These are phyloP conservation scores for Brassica balearica DNA, from an alignment of 441 rosid species.

Conservation along the genomic window DNA sequence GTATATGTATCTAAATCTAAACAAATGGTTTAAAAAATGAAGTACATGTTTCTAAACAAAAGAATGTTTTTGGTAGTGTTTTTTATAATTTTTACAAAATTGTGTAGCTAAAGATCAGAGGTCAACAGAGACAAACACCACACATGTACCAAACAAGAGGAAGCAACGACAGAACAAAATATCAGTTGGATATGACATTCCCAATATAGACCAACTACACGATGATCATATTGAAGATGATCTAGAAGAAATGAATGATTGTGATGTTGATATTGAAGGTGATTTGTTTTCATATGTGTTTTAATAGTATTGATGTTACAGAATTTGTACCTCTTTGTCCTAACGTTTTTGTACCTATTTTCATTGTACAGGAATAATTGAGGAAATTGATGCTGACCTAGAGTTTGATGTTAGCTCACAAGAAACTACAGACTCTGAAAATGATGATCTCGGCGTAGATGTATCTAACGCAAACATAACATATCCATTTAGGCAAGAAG, in stretches of 20 bases:
- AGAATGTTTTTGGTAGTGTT: too few relatives aligned
- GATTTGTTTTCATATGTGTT: neutral
- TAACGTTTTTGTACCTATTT: too few relatives aligned
- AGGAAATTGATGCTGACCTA: neutral
- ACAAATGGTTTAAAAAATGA: too few relatives aligned
- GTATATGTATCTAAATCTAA: too few relatives aligned
- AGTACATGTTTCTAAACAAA: too few relatives aligned
- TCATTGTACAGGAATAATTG: neutral
- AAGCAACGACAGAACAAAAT: neutral
- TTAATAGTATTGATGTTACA: too few relatives aligned
- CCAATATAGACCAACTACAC: neutral
- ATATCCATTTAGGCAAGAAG: neutral
- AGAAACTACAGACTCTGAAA: neutral
- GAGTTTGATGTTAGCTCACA: neutral
- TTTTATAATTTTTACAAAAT: too few relatives aligned
- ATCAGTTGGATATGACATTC: neutral
- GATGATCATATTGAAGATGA: neutral
- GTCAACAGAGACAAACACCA: neutral
- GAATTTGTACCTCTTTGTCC: too few relatives aligned
- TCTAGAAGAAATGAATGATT: neutral
- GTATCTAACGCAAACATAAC: neutral
- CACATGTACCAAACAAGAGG: neutral
- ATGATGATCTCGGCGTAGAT: neutral
- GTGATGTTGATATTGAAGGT: neutral
- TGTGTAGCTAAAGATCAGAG: neutral